Conservation (phyloP, 495 filamentous ascomycete genomes). For the Neurospora sp. region DNA sequence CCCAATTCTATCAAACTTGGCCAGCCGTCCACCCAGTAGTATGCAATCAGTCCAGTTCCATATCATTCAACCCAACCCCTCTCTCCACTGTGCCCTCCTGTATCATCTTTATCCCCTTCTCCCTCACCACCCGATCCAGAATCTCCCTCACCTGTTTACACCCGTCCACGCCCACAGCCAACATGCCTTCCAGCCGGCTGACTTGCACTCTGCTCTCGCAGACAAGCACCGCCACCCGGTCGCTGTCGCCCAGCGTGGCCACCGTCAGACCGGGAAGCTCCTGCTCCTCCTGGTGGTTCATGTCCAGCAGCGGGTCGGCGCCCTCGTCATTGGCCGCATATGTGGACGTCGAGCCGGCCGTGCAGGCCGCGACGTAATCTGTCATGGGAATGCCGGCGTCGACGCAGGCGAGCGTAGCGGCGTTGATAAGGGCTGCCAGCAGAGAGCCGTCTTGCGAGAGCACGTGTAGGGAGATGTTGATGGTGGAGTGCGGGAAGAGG, state of each 20-base stretch:
- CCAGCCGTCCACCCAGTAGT: not conserved
- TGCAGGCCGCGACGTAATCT: constrained; percentile 82
- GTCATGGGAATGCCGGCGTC: constrained; percentile 94
- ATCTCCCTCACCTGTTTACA: constrained; percentile 78
- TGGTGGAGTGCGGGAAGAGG: constrained; percentile 81
- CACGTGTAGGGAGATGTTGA: constrained; percentile 72
- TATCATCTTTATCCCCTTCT: constrained; percentile 54
- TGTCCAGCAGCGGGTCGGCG: constrained; percentile 82
- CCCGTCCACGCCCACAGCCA: constrained; percentile 83
- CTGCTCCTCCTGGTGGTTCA: constrained; percentile 77
- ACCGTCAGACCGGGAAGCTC: constrained; percentile 86
- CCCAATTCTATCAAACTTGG: not conserved
- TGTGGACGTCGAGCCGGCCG: constrained; percentile 64
- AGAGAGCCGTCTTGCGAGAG: constrained; percentile 87
- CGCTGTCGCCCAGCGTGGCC: constrained; percentile 59
- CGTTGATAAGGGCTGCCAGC: constrained; percentile 83
- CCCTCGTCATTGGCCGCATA: constrained; percentile 51
- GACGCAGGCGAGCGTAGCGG: constrained; percentile 81
- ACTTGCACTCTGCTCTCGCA: constrained; percentile 79
- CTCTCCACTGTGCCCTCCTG: constrained; percentile 43
- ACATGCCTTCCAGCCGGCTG: constrained; percentile 75
- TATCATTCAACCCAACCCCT: constrained; percentile 29
- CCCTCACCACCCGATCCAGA: constrained; percentile 57
- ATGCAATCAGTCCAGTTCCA: constrained; percentile 32
- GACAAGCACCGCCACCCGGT: constrained; percentile 66